phyloP scores from a whole-genome alignment of 192 early-diverging fungal species.

The Ambispora gerdemannii region DNA sequence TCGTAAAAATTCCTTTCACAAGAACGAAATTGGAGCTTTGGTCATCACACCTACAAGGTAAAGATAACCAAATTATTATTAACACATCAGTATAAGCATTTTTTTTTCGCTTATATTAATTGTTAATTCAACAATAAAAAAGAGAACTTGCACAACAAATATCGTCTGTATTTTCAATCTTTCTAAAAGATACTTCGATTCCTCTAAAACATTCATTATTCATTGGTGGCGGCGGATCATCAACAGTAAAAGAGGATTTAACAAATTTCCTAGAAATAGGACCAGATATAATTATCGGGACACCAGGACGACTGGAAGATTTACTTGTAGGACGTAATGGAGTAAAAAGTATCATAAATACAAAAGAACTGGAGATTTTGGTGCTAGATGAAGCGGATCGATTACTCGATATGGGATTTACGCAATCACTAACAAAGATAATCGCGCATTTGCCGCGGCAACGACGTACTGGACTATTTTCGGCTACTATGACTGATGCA shows the following conservation, averaged over 20 bases:
- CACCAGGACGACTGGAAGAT: conserved; percentile 87
- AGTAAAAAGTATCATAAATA: conserved; percentile 52
- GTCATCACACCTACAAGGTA: conserved; percentile 83
- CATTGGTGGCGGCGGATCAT: conserved; percentile 80
- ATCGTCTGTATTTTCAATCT: conserved; percentile 61
- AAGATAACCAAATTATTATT: neutral
- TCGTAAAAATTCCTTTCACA: conserved; percentile 54
- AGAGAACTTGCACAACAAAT: conserved; percentile 91
- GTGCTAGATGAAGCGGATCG: conserved; percentile 95
- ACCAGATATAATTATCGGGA: conserved; percentile 85
- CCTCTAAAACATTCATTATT: conserved; percentile 53
- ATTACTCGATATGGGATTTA: conserved; percentile 93
- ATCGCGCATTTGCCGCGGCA: conserved; percentile 84
- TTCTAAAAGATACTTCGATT: conserved; percentile 48
- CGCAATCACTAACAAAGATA: conserved; percentile 73
- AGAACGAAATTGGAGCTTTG: conserved; percentile 80
- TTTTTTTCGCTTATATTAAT: neutral
- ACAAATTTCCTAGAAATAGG: conserved; percentile 56
- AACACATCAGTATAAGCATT: neutral
- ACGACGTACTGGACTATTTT: conserved; percentile 92
- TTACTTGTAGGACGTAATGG: conserved; percentile 50
- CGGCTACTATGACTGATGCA: conserved; percentile 94
- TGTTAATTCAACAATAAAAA: neutral
- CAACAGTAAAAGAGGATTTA: conserved; percentile 61
- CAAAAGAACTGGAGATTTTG: conserved; percentile 80